These are phyloP conservation scores for Fraxinus anomala DNA, from an alignment of 257 asterid species.

Conservation along the genomic window DNA sequence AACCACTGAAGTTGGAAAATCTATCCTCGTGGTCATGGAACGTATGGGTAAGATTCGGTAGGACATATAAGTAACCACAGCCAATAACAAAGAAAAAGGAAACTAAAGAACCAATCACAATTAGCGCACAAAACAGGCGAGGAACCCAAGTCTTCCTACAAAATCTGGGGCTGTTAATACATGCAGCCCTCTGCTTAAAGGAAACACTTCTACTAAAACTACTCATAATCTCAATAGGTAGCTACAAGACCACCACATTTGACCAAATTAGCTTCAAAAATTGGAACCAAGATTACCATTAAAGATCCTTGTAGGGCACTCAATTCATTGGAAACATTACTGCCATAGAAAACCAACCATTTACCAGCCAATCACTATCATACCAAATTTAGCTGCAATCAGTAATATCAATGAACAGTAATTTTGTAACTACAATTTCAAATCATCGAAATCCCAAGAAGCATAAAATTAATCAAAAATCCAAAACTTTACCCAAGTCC, in stretches of 20 bases:
- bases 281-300: conserved; percentile 6
- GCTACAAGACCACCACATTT: conserved; percentile 20
- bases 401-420: conserved; percentile 23
- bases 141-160: conserved; percentile 47
- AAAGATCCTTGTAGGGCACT: conserved; percentile 5
- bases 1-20: conserved; percentile 34
- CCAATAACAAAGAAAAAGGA: conserved; percentile 57
- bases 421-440: conserved; percentile 10
- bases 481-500: conserved; percentile 2
- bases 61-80: conserved; percentile 62
- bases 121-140: conserved; percentile 32
- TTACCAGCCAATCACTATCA: conserved; percentile 21
- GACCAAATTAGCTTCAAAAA: background rate
- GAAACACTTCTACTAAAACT: conserved; percentile 54
- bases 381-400: conserved; percentile 20
- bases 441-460: conserved; percentile 13
- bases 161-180: conserved; percentile 55
- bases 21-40: conserved; percentile 44
- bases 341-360: conserved; percentile 19
- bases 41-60: conserved; percentile 59
- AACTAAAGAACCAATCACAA: conserved; percentile 48
- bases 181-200: conserved; percentile 52
- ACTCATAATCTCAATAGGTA: conserved; percentile 38
- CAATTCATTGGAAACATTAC: conserved; percentile 30
- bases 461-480: background rate